These are phyloP conservation scores for Paramecium sexaurelia DNA, from an alignment of 73 alveolate species.

Conservation along the genomic window DNA sequence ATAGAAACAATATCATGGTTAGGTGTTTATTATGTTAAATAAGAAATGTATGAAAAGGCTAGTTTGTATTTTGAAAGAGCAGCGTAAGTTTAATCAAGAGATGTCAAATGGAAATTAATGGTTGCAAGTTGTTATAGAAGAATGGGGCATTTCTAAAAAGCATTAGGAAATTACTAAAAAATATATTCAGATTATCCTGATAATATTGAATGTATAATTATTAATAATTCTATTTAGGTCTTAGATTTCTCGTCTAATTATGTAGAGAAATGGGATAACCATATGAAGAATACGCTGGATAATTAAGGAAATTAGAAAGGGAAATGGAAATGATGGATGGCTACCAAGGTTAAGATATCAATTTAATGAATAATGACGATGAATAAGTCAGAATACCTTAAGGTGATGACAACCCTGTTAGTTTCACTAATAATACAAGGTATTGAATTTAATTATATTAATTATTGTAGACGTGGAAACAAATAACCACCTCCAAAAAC, in stretches of 20 bases:
- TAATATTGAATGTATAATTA: conserved; percentile 88
- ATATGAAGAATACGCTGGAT: conserved; percentile 63
- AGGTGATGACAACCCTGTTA: conserved; percentile 34
- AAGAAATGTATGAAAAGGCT: conserved; percentile 97
- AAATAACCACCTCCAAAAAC: conserved; percentile 14
- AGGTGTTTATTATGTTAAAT: conserved; percentile 94
- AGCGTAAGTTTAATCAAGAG: conserved; percentile 96
- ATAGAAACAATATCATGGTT: conserved; percentile 96
- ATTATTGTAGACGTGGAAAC: neutral
- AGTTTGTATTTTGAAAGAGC: conserved; percentile 98
- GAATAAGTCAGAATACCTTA: conserved; percentile 5
- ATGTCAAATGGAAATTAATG: conserved; percentile 96
- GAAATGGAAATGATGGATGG: conserved; percentile 61
- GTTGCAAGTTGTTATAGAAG: conserved; percentile 96
- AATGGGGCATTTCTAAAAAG: conserved; percentile 30
- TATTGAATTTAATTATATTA: neutral
- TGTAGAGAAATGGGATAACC: conserved; percentile 63
- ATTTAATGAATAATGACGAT: conserved; percentile 39
- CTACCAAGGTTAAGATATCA: neutral
- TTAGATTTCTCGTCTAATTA: conserved; percentile 40
- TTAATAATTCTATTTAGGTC: neutral
- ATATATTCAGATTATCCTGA: conserved; percentile 89
- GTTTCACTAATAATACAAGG: conserved; percentile 20
- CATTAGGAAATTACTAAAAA: conserved; percentile 75
- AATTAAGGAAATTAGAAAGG: conserved; percentile 55